Evolutionary conservation across 2,329 filamentous ascomycete species (phyloP).

Genomic region (Colletotrichum lupini): DNA sequence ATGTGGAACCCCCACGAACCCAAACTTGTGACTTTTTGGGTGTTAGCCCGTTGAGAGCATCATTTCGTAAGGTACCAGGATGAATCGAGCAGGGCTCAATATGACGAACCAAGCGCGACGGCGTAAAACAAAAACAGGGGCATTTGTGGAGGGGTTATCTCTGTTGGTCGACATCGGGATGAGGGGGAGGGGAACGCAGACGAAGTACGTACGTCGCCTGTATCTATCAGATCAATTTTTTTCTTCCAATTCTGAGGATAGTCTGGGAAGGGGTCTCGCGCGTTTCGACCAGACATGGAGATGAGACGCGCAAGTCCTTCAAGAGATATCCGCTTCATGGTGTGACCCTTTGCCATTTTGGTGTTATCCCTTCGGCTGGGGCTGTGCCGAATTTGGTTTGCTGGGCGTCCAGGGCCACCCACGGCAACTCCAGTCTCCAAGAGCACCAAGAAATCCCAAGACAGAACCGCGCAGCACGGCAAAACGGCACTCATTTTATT

Average conservation of each 20-base stretch:
- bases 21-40: neutral
- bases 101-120: neutral
- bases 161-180: neutral
- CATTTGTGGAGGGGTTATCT: neutral
- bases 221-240: neutral
- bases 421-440: too few relatives aligned
- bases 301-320: neutral
- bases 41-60: neutral
- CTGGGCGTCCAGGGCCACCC: neutral
- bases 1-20: neutral
- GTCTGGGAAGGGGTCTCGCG: neutral
- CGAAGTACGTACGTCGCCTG: neutral
- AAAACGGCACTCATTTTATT: neutral
- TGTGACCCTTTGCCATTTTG: neutral
- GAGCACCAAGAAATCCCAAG: constrained; percentile 1
- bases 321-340: neutral
- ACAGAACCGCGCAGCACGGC: neutral
- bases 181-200: neutral
- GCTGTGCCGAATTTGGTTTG: neutral
- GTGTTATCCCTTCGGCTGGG: neutral
- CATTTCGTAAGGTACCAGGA: neutral
- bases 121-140: neutral
- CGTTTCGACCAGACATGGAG: neutral
- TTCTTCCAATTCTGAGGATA: too few relatives aligned
- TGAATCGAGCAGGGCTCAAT: neutral